These are phyloP conservation scores for Phialocephala subalpina DNA, from an alignment of 2,329 filamentous ascomycete genomes.

Conservation along the genomic window DNA sequence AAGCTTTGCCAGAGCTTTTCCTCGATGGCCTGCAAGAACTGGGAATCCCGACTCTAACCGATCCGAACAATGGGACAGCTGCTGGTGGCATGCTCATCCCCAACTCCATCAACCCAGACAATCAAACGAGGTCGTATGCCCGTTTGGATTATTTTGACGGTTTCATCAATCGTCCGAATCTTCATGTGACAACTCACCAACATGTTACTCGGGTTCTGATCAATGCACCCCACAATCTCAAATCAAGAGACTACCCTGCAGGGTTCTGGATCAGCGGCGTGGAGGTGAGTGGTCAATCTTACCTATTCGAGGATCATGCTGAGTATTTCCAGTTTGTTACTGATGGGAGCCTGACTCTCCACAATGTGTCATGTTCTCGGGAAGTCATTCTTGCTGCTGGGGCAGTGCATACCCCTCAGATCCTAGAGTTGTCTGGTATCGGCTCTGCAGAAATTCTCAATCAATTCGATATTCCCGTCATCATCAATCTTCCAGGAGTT, in stretches of 20 bases:
- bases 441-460: slow-evolving; percentile 50
- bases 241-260: slow-evolving; percentile 22
- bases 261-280: slow-evolving; percentile 45
- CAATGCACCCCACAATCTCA: slow-evolving; percentile 23
- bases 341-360: slow-evolving; percentile 30
- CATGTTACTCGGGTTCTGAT: slow-evolving; percentile 49
- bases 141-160: slow-evolving; percentile 51
- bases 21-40: slow-evolving; percentile 48
- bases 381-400: slow-evolving; percentile 59
- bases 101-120: slow-evolving; percentile 48
- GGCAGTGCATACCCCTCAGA: slow-evolving; percentile 54
- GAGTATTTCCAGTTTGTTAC: slow-evolving; percentile 36
- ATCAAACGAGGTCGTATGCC: slow-evolving; percentile 51
- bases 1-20: slow-evolving; percentile 45
- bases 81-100: slow-evolving; percentile 49
- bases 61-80: slow-evolving; percentile 48
- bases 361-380: slow-evolving; percentile 51
- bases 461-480: slow-evolving; percentile 55
- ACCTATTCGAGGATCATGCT: slow-evolving; percentile 6
- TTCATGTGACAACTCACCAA: slow-evolving; percentile 50
- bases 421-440: slow-evolving; percentile 55
- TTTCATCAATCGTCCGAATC: slow-evolving; percentile 46
- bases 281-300: slow-evolving; percentile 43
- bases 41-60: slow-evolving; percentile 46
- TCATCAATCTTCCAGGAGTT: slow-evolving; percentile 66